Conservation (phyloP, 1,284 basidiomycete species). For the Ustilago cynodontis region DNA sequence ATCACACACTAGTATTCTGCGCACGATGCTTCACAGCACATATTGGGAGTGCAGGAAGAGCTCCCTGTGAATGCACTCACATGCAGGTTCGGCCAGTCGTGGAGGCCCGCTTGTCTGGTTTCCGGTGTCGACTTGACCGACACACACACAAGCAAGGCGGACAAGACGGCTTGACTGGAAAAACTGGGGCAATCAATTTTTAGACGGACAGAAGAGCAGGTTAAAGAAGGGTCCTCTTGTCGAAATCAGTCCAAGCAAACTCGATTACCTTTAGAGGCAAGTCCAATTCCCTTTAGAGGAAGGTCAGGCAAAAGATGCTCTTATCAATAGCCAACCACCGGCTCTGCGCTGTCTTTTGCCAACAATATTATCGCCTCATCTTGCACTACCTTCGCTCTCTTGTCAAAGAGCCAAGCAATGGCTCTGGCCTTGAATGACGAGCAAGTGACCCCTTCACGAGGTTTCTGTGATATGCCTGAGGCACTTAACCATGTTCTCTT, state of each 20-base stretch:
- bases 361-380: not conserved
- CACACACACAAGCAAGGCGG: slow-evolving; percentile 3
- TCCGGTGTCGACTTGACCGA: slow-evolving; percentile 20
- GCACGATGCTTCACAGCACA: too few relatives aligned
- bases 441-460: not conserved
- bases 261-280: slow-evolving; percentile 46
- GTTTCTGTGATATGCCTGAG: not conserved
- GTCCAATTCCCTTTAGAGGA: slow-evolving; percentile 54
- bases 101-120: slow-evolving; percentile 18
- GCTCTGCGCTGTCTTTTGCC: not conserved
- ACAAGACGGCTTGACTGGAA: slow-evolving; percentile 19
- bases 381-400: not conserved
- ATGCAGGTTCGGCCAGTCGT: slow-evolving; percentile 19
- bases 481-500: not conserved
- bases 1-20: too few relatives aligned
- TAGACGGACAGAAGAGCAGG: not conserved
- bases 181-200: slow-evolving; percentile 7
- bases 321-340: slow-evolving; percentile 22
- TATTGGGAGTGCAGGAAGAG: too few relatives aligned
- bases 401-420: not conserved
- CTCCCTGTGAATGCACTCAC: slow-evolving; percentile 2
- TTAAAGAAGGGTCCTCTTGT: slow-evolving; percentile 2
- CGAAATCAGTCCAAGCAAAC: slow-evolving; percentile 12
- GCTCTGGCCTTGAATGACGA: not conserved
- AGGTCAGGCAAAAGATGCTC: slow-evolving; percentile 28